These are phyloP conservation scores for Schwanniomyces yamadae DNA, from an alignment of 805 yeast genomes.

Conservation along the genomic window DNA sequence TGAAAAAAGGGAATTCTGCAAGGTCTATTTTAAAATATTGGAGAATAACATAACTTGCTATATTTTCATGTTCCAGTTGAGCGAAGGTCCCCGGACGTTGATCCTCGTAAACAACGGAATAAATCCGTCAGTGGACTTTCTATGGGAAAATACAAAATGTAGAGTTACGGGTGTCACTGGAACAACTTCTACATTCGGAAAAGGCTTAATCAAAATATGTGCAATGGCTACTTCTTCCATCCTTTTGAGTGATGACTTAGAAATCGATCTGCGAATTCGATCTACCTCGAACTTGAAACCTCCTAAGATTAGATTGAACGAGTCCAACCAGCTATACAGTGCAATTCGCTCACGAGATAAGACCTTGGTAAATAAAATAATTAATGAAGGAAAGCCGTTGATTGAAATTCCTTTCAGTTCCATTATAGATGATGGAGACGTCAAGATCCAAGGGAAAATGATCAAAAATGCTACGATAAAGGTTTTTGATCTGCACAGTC, in stretches of 20 bases:
- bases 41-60: conserved; percentile 29
- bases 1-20: conserved; percentile 23
- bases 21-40: conserved; percentile 28
- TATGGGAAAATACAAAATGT: conserved; percentile 26
- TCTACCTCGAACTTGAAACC: conserved; percentile 7
- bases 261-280: conserved; percentile 6
- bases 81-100: conserved; percentile 11
- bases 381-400: conserved; percentile 16
- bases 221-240: conserved; percentile 18
- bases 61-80: conserved; percentile 20
- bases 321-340: conserved; percentile 15
- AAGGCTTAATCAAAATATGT: conserved; percentile 24
- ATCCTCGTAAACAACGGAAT: conserved; percentile 27
- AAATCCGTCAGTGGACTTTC: conserved; percentile 29
- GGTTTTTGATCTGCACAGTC: conserved; percentile 14
- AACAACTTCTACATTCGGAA: conserved; percentile 34
- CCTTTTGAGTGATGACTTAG: conserved; percentile 22
- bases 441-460: conserved; percentile 19
- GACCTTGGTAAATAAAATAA: conserved; percentile 16
- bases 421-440: conserved; percentile 25
- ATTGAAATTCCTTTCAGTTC: conserved; percentile 30
- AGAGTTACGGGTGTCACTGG: conserved; percentile 33
- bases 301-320: conserved; percentile 10
- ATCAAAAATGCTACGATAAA: conserved; percentile 22
- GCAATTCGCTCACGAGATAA: conserved; percentile 22